Percentiles rank a stretch among this genome's conserved stretches.
Conservation (phyloP, 352 stramenopile species). For the Pythium brachiatum region DNA sequence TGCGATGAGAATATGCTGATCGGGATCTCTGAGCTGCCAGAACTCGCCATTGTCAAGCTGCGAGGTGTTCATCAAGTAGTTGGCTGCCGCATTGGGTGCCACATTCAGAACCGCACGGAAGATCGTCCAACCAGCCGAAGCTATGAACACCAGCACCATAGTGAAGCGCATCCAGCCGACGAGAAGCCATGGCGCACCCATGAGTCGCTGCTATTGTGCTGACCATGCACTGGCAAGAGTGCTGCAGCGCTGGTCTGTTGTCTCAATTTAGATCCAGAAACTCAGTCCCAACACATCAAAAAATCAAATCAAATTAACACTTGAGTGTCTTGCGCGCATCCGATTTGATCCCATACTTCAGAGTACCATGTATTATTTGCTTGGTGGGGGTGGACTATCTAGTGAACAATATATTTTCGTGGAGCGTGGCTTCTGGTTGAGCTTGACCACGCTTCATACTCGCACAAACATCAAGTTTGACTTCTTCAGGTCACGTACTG, state of each 20-base stretch:
- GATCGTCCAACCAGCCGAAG: constrained; percentile 33
- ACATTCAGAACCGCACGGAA: constrained; percentile 43
- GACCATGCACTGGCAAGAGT: too few relatives aligned
- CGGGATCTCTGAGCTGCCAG: constrained; percentile 36
- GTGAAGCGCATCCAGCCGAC: neutral
- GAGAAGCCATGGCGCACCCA: neutral
- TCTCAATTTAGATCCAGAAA: neutral
- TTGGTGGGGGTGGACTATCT: neutral
- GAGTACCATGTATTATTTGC: too few relatives aligned
- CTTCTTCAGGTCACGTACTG: neutral
- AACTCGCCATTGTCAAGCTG: constrained; percentile 47
- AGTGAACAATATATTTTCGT: neutral
- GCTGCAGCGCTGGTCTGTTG: too few relatives aligned
- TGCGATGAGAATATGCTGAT: constrained; percentile 8
- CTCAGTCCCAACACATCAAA: too few relatives aligned
- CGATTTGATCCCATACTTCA: neutral
- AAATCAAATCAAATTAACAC: too few relatives aligned
- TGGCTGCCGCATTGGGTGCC: constrained; percentile 34
- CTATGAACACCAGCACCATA: neutral
- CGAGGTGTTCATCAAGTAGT: constrained; percentile 49
- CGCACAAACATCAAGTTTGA: neutral
- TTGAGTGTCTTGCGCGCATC: too few relatives aligned
- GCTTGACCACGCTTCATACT: neutral
- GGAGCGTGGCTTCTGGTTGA: too few relatives aligned
- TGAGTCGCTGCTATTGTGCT: too few relatives aligned